Evolutionary conservation across 345 rosid species (phyloP), one percentile per base, ranked within the genome.

Genomic region (Boechera stricta): DNA sequence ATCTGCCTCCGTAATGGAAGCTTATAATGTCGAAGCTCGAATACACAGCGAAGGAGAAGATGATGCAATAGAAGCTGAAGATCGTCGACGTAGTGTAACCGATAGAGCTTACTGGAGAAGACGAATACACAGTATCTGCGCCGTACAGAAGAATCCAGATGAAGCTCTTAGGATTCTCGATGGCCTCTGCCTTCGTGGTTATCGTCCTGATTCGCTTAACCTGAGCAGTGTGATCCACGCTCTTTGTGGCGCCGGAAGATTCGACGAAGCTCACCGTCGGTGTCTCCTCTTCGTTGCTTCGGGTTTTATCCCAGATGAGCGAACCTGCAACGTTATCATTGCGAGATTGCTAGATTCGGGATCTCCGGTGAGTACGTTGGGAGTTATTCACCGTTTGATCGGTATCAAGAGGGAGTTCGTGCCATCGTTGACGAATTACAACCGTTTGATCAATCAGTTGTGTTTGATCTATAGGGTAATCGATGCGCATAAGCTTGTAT

Each of bases 191-290:
- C 87, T 84, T 79, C 87, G 76, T 39, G 88, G 89, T 3, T 87
- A 82, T 83, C 80, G 29, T 45, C 91, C 85, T 0, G 85, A 85
- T 35, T 79, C 92, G 38, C 91, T 86, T 74, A 90, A 90, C 57
- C 81, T 89, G 29, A 85, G 80, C 87, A 83, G 86, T 83, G 83
- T 87, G n/a, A 78, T 91, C 16, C 96, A 93, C 73, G 85, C 88
- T 10, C 97, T 93, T 13, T 91, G 90, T 57, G 84, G 84, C 70
- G 80, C 88, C 59, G 58, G 53, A 21, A 87, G 91, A 57, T 91
- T 87, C 69, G 33, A 28, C 8, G 96, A 93, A 77, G 94, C 97
- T 71, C 96, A 76, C 82, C 87, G 70, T 10, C 85, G 87, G 18
- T 81, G 83, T 68, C 76, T 80, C 39, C 82, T 79, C 71, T 86